Base-by-base conservation (phyloP, 2,329 filamentous ascomycete genomes). In the Curvularia eragrostidis region DNA sequence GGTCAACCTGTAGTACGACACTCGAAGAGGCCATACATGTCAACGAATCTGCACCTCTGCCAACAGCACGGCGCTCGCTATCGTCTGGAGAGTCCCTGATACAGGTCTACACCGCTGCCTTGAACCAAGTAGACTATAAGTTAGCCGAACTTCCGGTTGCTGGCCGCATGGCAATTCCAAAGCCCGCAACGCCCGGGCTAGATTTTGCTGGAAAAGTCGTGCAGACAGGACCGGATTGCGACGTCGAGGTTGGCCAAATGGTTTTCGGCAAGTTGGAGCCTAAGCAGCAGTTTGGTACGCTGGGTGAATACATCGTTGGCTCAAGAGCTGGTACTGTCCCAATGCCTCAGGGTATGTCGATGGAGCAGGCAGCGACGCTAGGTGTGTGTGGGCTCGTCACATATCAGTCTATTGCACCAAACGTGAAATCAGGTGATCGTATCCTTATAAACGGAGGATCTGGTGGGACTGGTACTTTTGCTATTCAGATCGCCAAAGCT, bases 391-490 rank as follows among this genome's bases (percentile, higher is more conserved):
- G 63, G 1, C 24, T 70, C 41, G 64, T 68, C 5, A 66, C 64
- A 3, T 67, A 67, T 46, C 67, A 68, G 30, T 63, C 61, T 34
- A 57, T 70, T 10, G 53, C 55, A 3, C 48, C 46, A 12, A 63
- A 68, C 28, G 58, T 68, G 6, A 75, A 73, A 58, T 26, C 26
- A 1, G 76, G 75, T 13, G 78, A 82, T 52, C 81, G 79, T 58
- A 78, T 89, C 12, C 83, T 89, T 63, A 81, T 89, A 66, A 89
- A 89, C 65, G 87, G 85, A 13, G 86, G 86, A 0, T 84, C 81
- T 15, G 87, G 87, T 13, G 87, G 87, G 0, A 82, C 80, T 2
- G 87, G 87, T 0, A 81, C 81, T 0, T 88, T 83, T 60, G 83
- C 80, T 1, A 84, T 89, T 48, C 87, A 89, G 70, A 81, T 89